Evolutionary conservation across 495 filamentous ascomycete genomes (phyloP).

Genomic region (Trichoderma gamsii): DNA sequence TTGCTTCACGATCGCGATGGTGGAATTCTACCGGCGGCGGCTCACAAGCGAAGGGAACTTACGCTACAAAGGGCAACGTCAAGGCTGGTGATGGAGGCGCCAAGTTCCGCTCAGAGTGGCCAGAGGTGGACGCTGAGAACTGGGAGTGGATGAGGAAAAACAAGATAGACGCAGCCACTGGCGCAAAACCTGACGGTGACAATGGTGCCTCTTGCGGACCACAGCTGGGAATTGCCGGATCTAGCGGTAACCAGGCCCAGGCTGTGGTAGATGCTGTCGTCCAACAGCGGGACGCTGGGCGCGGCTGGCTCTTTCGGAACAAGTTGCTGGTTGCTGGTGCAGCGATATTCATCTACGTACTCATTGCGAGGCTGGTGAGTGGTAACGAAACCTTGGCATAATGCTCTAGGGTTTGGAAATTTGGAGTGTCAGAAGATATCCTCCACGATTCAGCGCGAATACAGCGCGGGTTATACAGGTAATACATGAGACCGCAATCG

Average conservation of each 20-base stretch:
- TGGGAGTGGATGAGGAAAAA: constrained; percentile 87
- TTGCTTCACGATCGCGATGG: constrained; percentile 77
- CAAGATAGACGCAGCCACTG: constrained; percentile 72
- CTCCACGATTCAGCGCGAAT: neutral
- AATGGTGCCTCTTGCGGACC: constrained; percentile 53
- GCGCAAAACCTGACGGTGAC: constrained; percentile 47
- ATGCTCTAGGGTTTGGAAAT: neutral
- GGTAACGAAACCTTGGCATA: constrained; percentile 23
- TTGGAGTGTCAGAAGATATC: neutral
- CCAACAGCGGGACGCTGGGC: constrained; percentile 70
- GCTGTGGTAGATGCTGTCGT: constrained; percentile 69
- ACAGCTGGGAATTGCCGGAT: constrained; percentile 56
- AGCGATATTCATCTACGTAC: constrained; percentile 68
- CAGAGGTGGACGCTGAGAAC: constrained; percentile 84
- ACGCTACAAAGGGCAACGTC: constrained; percentile 44
- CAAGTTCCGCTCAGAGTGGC: constrained; percentile 85
- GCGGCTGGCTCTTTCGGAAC: constrained; percentile 72
- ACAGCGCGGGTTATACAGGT: neutral
- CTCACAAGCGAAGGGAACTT: constrained; percentile 47
- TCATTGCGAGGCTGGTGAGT: constrained; percentile 67
- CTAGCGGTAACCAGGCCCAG: constrained; percentile 63
- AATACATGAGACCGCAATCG: neutral
- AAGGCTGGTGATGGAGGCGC: constrained; percentile 83
- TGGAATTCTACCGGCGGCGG: constrained; percentile 97
- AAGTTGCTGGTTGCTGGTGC: constrained; percentile 64